phyloP scores from a whole-genome alignment of 148 eudicot species.

The Spergularia marina region DNA sequence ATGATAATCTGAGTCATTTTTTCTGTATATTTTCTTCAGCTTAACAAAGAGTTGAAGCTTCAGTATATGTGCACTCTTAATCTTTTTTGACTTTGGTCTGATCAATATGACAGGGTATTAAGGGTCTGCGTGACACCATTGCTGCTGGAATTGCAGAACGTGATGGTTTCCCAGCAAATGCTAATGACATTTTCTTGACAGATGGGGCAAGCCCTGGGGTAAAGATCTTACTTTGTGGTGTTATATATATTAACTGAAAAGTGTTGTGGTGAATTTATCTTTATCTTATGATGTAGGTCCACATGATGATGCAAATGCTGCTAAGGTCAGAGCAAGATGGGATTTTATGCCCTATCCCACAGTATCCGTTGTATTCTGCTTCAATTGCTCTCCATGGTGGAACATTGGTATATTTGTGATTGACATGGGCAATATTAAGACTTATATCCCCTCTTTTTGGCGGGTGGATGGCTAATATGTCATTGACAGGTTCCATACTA shows the following conservation, averaged over 20 bases:
- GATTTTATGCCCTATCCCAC: constrained; percentile 92
- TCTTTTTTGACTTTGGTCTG: constrained; percentile 7
- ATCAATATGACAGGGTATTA: constrained; percentile 55
- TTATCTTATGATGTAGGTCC: constrained; percentile 47
- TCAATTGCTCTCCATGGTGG: constrained; percentile 98
- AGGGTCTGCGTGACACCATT: constrained; percentile 87
- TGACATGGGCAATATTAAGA: not conserved
- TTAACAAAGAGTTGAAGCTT: not conserved
- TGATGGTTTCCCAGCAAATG: constrained; percentile 85
- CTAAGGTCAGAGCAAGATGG: constrained; percentile 88
- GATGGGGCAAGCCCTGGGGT: constrained; percentile 85
- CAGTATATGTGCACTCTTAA: not conserved
- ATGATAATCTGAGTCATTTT: not conserved
- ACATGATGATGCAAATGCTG: constrained; percentile 96
- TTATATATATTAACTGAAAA: not conserved
- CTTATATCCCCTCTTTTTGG: not conserved
- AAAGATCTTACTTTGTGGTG: constrained; percentile 4
- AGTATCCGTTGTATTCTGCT: constrained; percentile 94
- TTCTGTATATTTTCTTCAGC: not conserved
- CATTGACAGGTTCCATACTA: constrained; percentile 75
- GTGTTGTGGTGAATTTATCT: not conserved
- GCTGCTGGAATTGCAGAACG: constrained; percentile 94
- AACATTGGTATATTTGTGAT: constrained; percentile 57
- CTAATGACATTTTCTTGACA: constrained; percentile 93
- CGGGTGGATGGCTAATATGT: not conserved